Evolutionary conservation across 257 asterid genomes (phyloP).

Genomic region (Cinchona pubescens): DNA sequence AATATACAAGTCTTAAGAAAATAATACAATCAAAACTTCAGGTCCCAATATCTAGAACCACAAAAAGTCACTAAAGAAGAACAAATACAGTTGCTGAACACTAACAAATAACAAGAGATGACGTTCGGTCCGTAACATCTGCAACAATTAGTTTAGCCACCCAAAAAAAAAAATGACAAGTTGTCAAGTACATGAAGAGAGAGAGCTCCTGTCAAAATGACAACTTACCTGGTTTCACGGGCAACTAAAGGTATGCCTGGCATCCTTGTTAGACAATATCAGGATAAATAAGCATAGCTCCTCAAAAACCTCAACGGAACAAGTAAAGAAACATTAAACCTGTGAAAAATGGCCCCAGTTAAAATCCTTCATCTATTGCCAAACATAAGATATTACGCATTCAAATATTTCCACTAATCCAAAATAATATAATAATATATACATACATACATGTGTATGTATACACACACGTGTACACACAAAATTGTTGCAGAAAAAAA

Average conservation of each 20-base stretch:
- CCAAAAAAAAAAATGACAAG: not conserved
- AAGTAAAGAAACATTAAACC: constrained; percentile 22
- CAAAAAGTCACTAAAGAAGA: not conserved
- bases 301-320: constrained; percentile 8
- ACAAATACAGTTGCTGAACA: not conserved
- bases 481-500: too few relatives aligned
- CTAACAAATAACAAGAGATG: not conserved
- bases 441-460: not conserved
- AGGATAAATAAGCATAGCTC: constrained; percentile 37
- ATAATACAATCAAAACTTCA: not conserved
- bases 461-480: not conserved
- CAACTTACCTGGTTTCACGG: constrained; percentile 77
- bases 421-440: not conserved
- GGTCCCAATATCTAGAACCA: not conserved
- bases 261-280: constrained; percentile 53
- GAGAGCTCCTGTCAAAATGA: constrained; percentile 1
- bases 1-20: not conserved
- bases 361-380: not conserved
- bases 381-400: not conserved
- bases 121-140: too few relatives aligned
- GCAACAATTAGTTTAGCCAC: not conserved
- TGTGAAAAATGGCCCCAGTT: constrained; percentile 17
- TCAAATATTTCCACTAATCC: not conserved
- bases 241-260: constrained; percentile 91
- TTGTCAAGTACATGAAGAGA: not conserved